Evolutionary conservation across 768 basidiomycete species (phyloP).

Genomic region (Mycena pura): DNA sequence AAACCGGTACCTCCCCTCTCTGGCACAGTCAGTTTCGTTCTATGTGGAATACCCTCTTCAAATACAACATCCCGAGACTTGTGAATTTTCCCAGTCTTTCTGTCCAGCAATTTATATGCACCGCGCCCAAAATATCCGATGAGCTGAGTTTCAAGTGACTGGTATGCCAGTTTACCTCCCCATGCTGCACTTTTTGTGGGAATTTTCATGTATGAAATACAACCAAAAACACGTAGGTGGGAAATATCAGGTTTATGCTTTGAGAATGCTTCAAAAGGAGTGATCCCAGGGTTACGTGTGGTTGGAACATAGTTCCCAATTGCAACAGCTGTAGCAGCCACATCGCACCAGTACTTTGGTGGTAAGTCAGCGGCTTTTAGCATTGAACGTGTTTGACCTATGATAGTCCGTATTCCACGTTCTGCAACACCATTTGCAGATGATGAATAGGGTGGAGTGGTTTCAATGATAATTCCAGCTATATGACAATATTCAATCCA

Average conservation of each 20-base stretch:
- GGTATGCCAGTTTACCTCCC: too few relatives aligned
- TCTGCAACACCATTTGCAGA: conserved; percentile 15
- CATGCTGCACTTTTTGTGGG: conserved; percentile 25
- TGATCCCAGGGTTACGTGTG: background rate
- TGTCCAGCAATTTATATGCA: background rate
- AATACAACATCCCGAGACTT: background rate
- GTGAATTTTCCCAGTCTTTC: background rate
- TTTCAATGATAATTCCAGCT: conserved; percentile 5
- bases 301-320: background rate
- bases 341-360: background rate
- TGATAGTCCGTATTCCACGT: conserved; percentile 5
- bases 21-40: background rate
- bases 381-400: background rate
- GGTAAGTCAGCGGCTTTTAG: conserved; percentile 12
- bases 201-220: conserved; percentile 28
- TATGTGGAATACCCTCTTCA: background rate
- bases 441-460: conserved; percentile 7
- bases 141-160: background rate
- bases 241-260: conserved; percentile 14
- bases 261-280: background rate
- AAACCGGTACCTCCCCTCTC: background rate
- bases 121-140: background rate
- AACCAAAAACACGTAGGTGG: conserved; percentile 31
- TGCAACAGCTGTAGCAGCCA: too few relatives aligned
- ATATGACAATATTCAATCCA: background rate